A percentile compares a stretch with the other conserved stretches of the same genome.
These are phyloP conservation scores for Carex scoparia DNA, from an alignment of 176 grass and related monocot genomes.

Conservation along the genomic window DNA sequence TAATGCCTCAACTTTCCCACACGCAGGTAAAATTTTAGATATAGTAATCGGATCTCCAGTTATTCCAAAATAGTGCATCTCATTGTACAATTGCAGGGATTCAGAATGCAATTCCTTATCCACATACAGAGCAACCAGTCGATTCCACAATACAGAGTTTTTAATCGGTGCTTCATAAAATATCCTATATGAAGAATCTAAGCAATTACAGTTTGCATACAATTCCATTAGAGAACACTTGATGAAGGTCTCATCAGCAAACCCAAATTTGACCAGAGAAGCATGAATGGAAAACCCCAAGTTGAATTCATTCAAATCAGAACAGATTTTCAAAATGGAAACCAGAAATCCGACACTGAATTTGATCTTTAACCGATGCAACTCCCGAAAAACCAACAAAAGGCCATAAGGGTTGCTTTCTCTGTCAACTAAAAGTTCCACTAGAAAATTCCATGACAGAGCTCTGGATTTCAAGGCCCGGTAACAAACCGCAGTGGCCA, in stretches of 20 bases:
- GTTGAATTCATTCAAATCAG: conserved; percentile 22
- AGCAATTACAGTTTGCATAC: conserved; percentile 39
- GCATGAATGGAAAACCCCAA: conserved; percentile 64
- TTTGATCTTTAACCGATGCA: conserved; percentile 29
- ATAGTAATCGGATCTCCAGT: conserved; percentile 52
- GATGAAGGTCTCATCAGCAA: conserved; percentile 38
- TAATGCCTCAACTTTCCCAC: conserved; percentile 38
- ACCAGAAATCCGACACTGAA: conserved; percentile 37
- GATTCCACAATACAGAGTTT: conserved; percentile 75
- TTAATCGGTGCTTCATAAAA: conserved; percentile 29
- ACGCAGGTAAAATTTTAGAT: conserved; percentile 60
- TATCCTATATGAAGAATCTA: conserved; percentile 29
- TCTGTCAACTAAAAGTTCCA: background rate
- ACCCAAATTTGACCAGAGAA: conserved; percentile 34
- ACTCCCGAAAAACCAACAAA: conserved; percentile 25
- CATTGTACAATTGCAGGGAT: conserved; percentile 43
- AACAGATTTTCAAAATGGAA: conserved; percentile 45
- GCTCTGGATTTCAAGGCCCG: conserved; percentile 10
- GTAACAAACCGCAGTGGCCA: conserved; percentile 29
- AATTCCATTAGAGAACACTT: conserved; percentile 67
- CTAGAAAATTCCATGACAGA: conserved; percentile 24
- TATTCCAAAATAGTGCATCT: conserved; percentile 54
- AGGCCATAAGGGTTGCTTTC: background rate
- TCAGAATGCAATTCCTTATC: conserved; percentile 42
- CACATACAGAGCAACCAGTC: conserved; percentile 50